These are phyloP conservation scores for Suhomyces canberraensis DNA, from an alignment of 805 yeast species.

Conservation along the genomic window DNA sequence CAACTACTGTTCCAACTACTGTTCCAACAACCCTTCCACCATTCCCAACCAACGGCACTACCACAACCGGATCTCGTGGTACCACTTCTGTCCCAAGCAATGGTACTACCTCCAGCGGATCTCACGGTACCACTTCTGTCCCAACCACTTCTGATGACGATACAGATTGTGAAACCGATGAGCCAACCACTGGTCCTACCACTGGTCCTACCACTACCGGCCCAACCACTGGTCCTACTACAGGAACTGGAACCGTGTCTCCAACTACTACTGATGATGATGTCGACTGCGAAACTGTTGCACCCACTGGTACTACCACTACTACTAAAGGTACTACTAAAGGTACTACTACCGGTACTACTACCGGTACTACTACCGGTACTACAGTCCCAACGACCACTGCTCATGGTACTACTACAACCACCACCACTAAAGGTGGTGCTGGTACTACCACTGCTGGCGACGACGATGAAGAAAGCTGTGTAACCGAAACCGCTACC, in stretches of 20 bases:
- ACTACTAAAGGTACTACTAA: too few relatives aligned
- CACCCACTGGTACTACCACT: slow-evolving; percentile 1
- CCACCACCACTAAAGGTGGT: too few relatives aligned
- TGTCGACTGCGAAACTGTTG: too few relatives aligned
- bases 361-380: too few relatives aligned
- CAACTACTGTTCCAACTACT: slow-evolving; percentile 3
- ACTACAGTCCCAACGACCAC: neutral
- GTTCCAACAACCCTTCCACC: slow-evolving; percentile 1
- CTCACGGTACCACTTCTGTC: neutral
- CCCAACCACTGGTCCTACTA: neutral
- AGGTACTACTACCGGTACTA: too few relatives aligned
- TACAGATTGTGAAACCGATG: slow-evolving; percentile 8
- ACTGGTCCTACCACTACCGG: neutral
- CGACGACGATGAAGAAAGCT: slow-evolving; percentile 12
- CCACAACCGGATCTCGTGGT: slow-evolving; percentile 1
- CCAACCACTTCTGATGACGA: slow-evolving; percentile 10
- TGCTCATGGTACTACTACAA: neutral
- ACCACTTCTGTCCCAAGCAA: slow-evolving; percentile 3
- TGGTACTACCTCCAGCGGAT: slow-evolving; percentile 1
- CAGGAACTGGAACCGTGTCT: slow-evolving; percentile 1
- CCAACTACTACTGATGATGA: slow-evolving; percentile 2
- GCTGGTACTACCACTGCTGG: neutral
- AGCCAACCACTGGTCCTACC: slow-evolving; percentile 2
- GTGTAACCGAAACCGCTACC: slow-evolving; percentile 7
- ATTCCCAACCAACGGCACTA: neutral